Evolutionary conservation across 2,329 filamentous ascomycete species (phyloP), one percentile per base, ranked within the genome.

Genomic region (Taxawa tesnikishii): DNA sequence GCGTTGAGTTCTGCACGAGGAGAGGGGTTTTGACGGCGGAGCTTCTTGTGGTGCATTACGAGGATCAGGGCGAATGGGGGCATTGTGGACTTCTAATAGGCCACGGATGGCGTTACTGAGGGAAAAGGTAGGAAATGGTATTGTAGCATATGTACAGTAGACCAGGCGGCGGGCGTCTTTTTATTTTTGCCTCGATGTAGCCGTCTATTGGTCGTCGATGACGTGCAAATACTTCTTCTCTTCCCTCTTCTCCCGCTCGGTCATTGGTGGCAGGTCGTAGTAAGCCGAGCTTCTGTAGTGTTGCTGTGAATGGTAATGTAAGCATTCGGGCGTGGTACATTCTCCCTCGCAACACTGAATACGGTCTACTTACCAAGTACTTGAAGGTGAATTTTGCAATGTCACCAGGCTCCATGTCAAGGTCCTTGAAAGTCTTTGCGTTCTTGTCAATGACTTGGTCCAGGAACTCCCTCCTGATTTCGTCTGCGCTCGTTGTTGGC

Each of bases 171-270:
- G n/a, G n/a, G n/a, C n/a, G n/a, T 23, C 19, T 8, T n/a, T 23
- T n/a, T n/a, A 23, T 23, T 8, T 8, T n/a, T 8, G 8, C 8
- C 19, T n/a, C 8, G 8, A 8, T n/a, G n/a, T n/a, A 10, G 26
- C 26, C 19, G 11, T 49, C 63, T 77, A 90, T 68, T 85, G 74
- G 58, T 90, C 79, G 56, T 93, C 83, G 53, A 84, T 65, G 39
- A 98, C 87, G 58, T 98, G 90, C 57, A 96, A 65, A 58, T 93
- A 98, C 69, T 94, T 90, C 73, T 79, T 90, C 62, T 96, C 87
- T 59, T 96, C 87, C 49, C 73, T 71, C 71, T 78, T 90, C 70
- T 98, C 90, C 59, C 80, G 82, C 65, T 94, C 88, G 19, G 88
- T 94, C 50, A 88, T 79, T 29, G 90, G 88, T 31, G 90, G 90